Conservation (phyloP, 2,329 filamentous ascomycete species). For the Scortechinia acanthostroma region DNA sequence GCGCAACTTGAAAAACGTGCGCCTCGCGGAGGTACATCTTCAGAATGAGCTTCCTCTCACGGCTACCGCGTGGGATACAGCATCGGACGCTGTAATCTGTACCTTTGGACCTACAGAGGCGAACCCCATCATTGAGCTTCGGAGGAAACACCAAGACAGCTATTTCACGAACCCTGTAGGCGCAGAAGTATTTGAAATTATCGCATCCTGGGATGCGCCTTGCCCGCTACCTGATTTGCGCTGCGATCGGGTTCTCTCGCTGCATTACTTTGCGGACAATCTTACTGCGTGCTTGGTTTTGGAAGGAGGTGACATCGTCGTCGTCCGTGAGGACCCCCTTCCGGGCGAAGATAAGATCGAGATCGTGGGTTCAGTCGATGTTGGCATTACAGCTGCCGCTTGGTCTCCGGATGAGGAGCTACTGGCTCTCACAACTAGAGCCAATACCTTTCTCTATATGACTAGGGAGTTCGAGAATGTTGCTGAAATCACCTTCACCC, state of each 20-base stretch:
- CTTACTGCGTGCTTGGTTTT: constrained; percentile 74
- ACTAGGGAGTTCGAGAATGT: constrained; percentile 82
- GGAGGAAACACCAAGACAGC: constrained; percentile 37
- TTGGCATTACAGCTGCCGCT: constrained; percentile 77
- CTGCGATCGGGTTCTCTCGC: constrained; percentile 68
- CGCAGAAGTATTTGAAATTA: constrained; percentile 16
- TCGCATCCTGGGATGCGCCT: constrained; percentile 85
- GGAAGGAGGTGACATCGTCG: constrained; percentile 82
- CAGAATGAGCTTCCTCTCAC: constrained; percentile 56
- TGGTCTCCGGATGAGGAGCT: constrained; percentile 97
- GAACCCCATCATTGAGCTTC: constrained; percentile 67
- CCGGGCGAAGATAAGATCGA: constrained; percentile 75
- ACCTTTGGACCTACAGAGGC: constrained; percentile 73
- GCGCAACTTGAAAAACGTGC: constrained; percentile 81
- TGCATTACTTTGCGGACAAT: constrained; percentile 82
- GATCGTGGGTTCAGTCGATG: constrained; percentile 89
- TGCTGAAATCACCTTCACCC: constrained; percentile 63
- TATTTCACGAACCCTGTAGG: constrained; percentile 26
- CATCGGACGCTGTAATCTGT: constrained; percentile 71
- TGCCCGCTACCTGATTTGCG: constrained; percentile 70
- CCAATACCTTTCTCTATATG: constrained; percentile 81
- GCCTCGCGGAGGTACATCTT: constrained; percentile 58
- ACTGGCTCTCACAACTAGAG: constrained; percentile 73
- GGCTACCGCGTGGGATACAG: constrained; percentile 78
- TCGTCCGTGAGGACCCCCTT: constrained; percentile 67